Base-by-base conservation (phyloP, 1,284 basidiomycete species). In the Trametes versicolor region DNA sequence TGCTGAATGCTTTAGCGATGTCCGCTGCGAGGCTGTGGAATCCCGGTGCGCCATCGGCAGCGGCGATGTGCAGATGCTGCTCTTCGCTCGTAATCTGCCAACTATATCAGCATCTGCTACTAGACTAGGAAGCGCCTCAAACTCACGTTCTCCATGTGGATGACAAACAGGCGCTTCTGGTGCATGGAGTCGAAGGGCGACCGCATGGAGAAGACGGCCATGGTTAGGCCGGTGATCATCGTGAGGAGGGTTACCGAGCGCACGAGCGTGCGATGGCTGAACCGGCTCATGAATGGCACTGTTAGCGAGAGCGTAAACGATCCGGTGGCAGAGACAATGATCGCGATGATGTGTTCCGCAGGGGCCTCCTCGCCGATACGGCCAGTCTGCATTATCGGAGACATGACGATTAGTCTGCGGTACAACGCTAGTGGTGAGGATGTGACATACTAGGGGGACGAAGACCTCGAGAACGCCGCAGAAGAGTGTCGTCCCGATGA, bases 301-400 rank as follows among this genome's bases (percentile, higher is more conserved):
- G 85, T 79, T 23, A 96, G 83, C 0, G 94, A 91, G 5, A 87
- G 68, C 2, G 85, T 78, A 34, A 92, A 88, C 29, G 90, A 78
- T 54, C 89, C 85, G 12, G 92, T 79, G 59, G 88, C 76, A 0
- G 86, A 81, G 25, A 90, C 87, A 59, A 93, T 86, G 13, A 89
- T 88, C 0, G 95, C 96, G 55, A 99, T 94, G 74, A 99, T 92
- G 74, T 93, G 87, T 72, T 99, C 97, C 0, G 90, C 90, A 0
- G 97, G 96, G 0, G 91, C 92, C 43, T 91, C 87, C 58, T 82
- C 83, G 43, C 93, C 93, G 60, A 91, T 87, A 12, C 92, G 86
- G 36, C 92, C 92, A 0, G 90, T 92, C 90, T 93, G 39, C 41
- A 36, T 29, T 62, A 39, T 9, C 13, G 39, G 10, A 23, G 50